phyloP scores from a whole-genome alignment of 345 rosid genomes.

The rapeseed (Brassica napus) region DNA sequence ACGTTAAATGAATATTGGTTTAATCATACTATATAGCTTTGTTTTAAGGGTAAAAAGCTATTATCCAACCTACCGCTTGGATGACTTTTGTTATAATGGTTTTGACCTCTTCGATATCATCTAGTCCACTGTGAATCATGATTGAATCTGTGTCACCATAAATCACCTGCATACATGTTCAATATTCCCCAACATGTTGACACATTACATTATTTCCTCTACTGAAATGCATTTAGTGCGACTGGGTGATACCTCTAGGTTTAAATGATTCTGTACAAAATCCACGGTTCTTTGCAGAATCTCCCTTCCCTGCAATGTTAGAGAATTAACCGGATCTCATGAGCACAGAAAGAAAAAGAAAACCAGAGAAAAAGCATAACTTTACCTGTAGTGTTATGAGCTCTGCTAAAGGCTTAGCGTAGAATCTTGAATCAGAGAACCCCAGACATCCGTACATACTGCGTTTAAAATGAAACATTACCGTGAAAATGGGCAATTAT shows the following conservation, averaged over 20 bases:
- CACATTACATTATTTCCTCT: slow-evolving; percentile 12
- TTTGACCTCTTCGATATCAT: slow-evolving; percentile 79
- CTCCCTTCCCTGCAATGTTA: slow-evolving; percentile 82
- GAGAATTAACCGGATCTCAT: slow-evolving; percentile 33
- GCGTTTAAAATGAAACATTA: slow-evolving; percentile 31
- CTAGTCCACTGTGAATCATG: slow-evolving; percentile 92
- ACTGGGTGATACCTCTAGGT: slow-evolving; percentile 62
- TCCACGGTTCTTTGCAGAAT: slow-evolving; percentile 93
- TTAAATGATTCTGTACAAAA: slow-evolving; percentile 88
- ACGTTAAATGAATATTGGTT: not conserved
- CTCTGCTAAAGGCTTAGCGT: slow-evolving; percentile 97
- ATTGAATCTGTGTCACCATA: slow-evolving; percentile 99
- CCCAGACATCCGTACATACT: slow-evolving; percentile 99
- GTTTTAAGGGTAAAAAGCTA: not conserved
- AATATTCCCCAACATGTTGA: slow-evolving; percentile 4
- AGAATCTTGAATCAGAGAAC: slow-evolving; percentile 94
- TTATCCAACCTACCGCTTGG: slow-evolving; percentile 67
- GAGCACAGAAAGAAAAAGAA: not conserved
- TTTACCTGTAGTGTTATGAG: slow-evolving; percentile 88
- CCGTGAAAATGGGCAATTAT: not conserved
- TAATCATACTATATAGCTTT: not conserved
- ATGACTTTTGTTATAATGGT: slow-evolving; percentile 78
- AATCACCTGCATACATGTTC: slow-evolving; percentile 65
- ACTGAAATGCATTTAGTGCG: slow-evolving; percentile 16
- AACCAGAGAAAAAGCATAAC: slow-evolving; percentile 20